Evolutionary conservation across 805 yeast genomes (phyloP).

Genomic region (Hyphopichia homilentoma): DNA sequence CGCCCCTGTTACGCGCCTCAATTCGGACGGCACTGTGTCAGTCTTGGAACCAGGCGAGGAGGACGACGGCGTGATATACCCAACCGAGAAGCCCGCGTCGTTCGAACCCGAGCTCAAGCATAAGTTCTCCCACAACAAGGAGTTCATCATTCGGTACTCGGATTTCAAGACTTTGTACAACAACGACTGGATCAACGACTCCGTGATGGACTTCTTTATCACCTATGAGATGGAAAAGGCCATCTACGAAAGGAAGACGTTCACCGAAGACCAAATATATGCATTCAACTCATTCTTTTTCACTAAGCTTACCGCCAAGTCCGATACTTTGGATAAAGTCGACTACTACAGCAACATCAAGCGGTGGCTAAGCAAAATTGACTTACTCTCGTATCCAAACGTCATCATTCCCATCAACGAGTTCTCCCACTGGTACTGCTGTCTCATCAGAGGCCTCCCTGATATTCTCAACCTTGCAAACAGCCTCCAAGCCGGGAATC

Average conservation of each 20-base stretch:
- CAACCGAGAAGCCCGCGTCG: conserved; percentile 27
- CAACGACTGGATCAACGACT: conserved; percentile 87
- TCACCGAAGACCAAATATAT: conserved; percentile 39
- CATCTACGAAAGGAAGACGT: conserved; percentile 14
- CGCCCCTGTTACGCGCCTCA: background rate
- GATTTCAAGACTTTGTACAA: conserved; percentile 80
- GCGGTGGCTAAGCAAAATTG: conserved; percentile 74
- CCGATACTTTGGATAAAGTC: conserved; percentile 10
- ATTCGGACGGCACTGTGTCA: background rate
- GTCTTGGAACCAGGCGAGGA: background rate
- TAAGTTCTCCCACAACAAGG: conserved; percentile 50
- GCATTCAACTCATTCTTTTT: conserved; percentile 84
- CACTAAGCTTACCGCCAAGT: conserved; percentile 49
- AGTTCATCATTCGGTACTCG: conserved; percentile 54
- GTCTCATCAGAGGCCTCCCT: conserved; percentile 59
- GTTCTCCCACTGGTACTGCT: conserved; percentile 83
- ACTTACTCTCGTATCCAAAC: conserved; percentile 51
- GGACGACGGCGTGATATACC: conserved; percentile 2
- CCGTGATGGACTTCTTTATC: conserved; percentile 79
- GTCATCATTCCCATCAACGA: conserved; percentile 81
- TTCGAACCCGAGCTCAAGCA: conserved; percentile 48
- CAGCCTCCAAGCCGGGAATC: background rate
- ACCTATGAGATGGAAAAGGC: conserved; percentile 49
- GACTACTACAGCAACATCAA: conserved; percentile 60
- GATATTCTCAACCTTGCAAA: conserved; percentile 12